Evolutionary conservation across 306 rosid genomes (phyloP).

Genomic region (Inga laurina): DNA sequence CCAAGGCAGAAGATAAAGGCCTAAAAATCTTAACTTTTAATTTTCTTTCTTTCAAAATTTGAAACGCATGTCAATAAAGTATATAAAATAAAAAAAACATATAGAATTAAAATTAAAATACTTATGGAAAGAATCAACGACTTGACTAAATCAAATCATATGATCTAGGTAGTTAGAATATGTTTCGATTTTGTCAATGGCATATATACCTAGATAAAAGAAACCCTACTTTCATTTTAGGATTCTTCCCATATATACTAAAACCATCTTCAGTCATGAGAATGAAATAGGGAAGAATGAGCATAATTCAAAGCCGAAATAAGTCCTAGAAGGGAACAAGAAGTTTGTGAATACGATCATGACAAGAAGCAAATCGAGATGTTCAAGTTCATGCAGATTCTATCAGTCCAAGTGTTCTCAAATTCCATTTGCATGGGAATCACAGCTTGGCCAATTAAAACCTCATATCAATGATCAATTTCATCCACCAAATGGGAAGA

Average conservation of each 20-base stretch:
- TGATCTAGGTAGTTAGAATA: too few relatives aligned
- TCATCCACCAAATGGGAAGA: not conserved
- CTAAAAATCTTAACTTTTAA: not conserved
- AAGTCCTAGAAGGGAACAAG: not conserved
- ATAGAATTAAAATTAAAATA: too few relatives aligned
- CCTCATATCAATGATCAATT: not conserved
- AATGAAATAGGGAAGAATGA: not conserved
- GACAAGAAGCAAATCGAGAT: not conserved
- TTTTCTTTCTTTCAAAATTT: too few relatives aligned
- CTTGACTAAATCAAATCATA: too few relatives aligned
- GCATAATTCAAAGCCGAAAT: not conserved
- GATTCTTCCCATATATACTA: too few relatives aligned
- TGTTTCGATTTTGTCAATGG: too few relatives aligned
- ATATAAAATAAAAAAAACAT: too few relatives aligned
- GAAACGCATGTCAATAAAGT: too few relatives aligned
- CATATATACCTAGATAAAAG: too few relatives aligned
- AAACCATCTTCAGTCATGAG: too few relatives aligned
- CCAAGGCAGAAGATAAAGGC: conserved; percentile 47
- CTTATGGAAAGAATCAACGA: too few relatives aligned
- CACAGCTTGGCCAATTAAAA: not conserved
- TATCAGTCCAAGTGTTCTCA: not conserved
- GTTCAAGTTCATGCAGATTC: not conserved
- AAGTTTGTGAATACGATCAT: not conserved
- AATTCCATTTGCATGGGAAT: conserved; percentile 8
- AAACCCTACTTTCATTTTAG: too few relatives aligned